Evolutionary conservation across 306 rosid genomes (phyloP).

Genomic region (Begonia peltatifolia): DNA sequence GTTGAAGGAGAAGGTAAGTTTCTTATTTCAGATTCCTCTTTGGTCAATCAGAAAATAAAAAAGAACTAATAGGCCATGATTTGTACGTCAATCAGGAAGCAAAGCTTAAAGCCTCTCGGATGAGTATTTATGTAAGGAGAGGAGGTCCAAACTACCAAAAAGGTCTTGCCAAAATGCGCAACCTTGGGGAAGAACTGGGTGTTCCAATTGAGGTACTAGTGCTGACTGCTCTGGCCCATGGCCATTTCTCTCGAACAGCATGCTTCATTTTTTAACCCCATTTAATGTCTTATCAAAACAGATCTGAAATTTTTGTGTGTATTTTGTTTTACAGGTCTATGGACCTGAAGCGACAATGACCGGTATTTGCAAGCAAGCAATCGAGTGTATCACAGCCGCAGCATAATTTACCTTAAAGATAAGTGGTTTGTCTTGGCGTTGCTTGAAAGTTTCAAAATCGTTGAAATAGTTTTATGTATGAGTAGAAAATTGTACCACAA

Average conservation of each 20-base stretch:
- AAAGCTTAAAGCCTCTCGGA: conserved; percentile 67
- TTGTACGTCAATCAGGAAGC: conserved; percentile 37
- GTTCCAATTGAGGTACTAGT: conserved; percentile 71
- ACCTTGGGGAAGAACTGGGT: conserved; percentile 77
- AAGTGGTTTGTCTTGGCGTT: no score
- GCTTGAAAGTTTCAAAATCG: no score
- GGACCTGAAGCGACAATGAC: conserved; percentile 15
- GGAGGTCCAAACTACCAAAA: conserved; percentile 98
- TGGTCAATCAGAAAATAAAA: background rate
- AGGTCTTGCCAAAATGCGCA: conserved; percentile 76
- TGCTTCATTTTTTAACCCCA: background rate
- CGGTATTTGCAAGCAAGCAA: conserved; percentile 10
- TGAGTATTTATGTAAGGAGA: conserved; percentile 87
- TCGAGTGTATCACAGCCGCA: conserved; percentile 9
- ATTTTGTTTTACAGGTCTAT: conserved; percentile 4
- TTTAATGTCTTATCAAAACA: no score
- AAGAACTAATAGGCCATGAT: background rate
- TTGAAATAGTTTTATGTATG: no score
- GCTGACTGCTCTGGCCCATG: no score
- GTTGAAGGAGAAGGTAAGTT: conserved; percentile 73
- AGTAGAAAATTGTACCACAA: no score
- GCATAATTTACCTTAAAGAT: background rate
- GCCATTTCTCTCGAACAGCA: background rate
- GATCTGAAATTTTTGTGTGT: no score
- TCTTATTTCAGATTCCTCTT: background rate